Evolutionary conservation across 1,139 yeast species (phyloP).

Genomic region (Candida mesenterica): DNA sequence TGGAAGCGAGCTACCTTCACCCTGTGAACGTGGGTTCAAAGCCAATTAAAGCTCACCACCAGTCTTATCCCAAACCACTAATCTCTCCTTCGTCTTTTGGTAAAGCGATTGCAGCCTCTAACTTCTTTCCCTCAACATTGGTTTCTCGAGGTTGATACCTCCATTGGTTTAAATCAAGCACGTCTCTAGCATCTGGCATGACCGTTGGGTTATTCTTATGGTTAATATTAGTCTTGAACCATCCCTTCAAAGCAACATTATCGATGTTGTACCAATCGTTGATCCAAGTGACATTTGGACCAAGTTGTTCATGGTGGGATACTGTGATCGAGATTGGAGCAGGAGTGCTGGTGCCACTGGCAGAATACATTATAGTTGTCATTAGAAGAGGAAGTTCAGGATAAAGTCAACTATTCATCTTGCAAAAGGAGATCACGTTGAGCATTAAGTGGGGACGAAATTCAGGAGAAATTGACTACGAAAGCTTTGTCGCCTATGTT

Average conservation of each 20-base stretch:
- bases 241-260: constrained; percentile 33
- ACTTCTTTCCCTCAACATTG: neutral
- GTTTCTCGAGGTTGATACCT: constrained; percentile 3
- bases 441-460: too few species aligned
- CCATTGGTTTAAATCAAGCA: constrained; percentile 10
- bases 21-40: too few species aligned
- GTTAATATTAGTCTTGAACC: constrained; percentile 33
- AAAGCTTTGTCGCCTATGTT: too few species aligned
- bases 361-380: constrained; percentile 10
- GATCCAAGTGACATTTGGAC: constrained; percentile 39
- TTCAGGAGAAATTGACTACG: too few species aligned
- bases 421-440: too few species aligned
- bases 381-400: too few species aligned
- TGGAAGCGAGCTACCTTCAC: too few species aligned
- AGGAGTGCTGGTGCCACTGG: constrained; percentile 16
- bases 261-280: constrained; percentile 41
- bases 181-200: constrained; percentile 5
- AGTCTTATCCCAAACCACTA: constrained; percentile 1
- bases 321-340: constrained; percentile 4
- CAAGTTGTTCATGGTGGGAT: constrained; percentile 22
- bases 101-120: constrained; percentile 1
- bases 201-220: constrained; percentile 14
- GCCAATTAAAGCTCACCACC: too few species aligned
- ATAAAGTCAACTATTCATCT: too few species aligned
- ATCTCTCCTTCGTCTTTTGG: constrained; percentile 2